A percentile compares a stretch with the other conserved stretches of the same genome.
Conservation (phyloP, 805 yeast genomes). For the Jamesozyma spencerorum region DNA sequence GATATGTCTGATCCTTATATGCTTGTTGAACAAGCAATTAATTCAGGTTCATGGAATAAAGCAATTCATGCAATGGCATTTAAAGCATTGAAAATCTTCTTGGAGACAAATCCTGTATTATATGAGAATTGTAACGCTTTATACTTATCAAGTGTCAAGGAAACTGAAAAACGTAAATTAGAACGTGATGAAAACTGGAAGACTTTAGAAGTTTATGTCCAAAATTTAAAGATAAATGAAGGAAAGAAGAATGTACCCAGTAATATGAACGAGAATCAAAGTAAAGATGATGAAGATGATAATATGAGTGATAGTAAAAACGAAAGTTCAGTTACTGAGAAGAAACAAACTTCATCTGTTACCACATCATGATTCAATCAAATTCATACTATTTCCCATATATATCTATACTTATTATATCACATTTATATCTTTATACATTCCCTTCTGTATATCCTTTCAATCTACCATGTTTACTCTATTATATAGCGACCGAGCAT, state of each 20-base stretch:
- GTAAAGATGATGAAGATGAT: neutral
- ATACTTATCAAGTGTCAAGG: slow-evolving; percentile 71
- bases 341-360: neutral
- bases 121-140: slow-evolving; percentile 89
- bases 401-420: neutral
- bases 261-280: neutral
- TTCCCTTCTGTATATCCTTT: neutral
- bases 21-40: slow-evolving; percentile 33
- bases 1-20: slow-evolving; percentile 27
- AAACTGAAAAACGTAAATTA: slow-evolving; percentile 54
- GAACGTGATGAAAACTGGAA: slow-evolving; percentile 65
- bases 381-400: neutral
- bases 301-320: neutral
- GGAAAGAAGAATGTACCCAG: neutral
- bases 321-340: neutral
- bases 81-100: slow-evolving; percentile 81
- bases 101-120: slow-evolving; percentile 84
- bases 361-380: neutral
- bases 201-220: slow-evolving; percentile 53
- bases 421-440: neutral
- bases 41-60: slow-evolving; percentile 77
- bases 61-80: slow-evolving; percentile 86
- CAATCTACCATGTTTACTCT: too few relatives aligned
- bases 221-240: slow-evolving; percentile 20
- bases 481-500: too few relatives aligned